These are phyloP conservation scores for Drosera capensis DNA, from an alignment of 148 eudicot species.

Conservation along the genomic window DNA sequence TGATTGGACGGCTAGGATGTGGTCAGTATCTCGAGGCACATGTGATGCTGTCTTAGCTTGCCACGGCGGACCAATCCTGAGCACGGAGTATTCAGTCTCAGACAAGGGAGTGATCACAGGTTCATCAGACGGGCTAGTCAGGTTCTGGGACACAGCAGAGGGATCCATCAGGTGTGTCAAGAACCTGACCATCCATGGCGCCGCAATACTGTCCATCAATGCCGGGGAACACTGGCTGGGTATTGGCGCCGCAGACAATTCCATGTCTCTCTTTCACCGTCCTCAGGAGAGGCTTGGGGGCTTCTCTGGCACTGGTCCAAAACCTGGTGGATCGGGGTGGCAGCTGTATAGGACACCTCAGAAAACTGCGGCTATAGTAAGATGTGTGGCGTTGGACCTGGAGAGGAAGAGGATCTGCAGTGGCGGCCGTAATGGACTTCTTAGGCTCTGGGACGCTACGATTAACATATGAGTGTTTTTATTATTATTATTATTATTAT, in stretches of 20 bases:
- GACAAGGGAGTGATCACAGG: conserved; percentile 92
- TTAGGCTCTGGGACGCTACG: conserved; percentile 95
- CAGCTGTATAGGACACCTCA: conserved; percentile 96
- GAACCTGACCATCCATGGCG: conserved; percentile 67
- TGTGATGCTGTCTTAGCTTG: conserved; percentile 91
- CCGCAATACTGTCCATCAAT: conserved; percentile 60
- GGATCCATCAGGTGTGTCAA: conserved; percentile 70
- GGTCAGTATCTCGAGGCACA: conserved; percentile 91
- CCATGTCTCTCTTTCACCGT: conserved; percentile 85
- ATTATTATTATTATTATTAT: no score
- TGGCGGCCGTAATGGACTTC: conserved; percentile 88
- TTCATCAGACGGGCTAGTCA: conserved; percentile 71
- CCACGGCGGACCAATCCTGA: conserved; percentile 73
- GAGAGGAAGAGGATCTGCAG: conserved; percentile 95
- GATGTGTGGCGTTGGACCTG: conserved; percentile 76
- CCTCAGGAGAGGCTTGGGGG: conserved; percentile 87
- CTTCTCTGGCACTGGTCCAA: conserved; percentile 45
- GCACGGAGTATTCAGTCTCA: conserved; percentile 63
- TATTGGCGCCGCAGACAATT: conserved; percentile 92
- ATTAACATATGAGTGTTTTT: conserved; percentile 68
- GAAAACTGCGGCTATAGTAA: conserved; percentile 73
- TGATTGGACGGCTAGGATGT: conserved; percentile 96
- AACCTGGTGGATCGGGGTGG: conserved; percentile 75
- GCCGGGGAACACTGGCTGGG: conserved; percentile 94
- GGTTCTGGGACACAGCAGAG: conserved; percentile 91